phyloP scores from a whole-genome alignment of 1,139 yeast species.

The Tardiomyces digboiensis region DNA sequence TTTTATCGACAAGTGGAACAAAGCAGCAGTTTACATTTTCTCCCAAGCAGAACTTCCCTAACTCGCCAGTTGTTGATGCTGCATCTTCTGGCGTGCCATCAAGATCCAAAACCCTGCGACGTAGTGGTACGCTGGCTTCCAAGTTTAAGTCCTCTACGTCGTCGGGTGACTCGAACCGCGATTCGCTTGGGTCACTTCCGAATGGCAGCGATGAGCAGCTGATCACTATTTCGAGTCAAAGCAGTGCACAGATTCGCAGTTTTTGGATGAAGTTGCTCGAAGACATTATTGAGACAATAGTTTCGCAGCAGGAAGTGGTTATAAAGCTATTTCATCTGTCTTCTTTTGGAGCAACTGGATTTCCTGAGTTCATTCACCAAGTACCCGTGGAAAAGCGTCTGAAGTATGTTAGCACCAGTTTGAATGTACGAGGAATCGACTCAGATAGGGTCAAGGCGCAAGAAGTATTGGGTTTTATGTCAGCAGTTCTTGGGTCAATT shows the following conservation, averaged over 20 bases:
- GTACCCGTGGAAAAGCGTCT: constrained; percentile 27
- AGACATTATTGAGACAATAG: constrained; percentile 22
- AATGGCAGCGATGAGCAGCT: neutral
- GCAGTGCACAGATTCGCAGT: neutral
- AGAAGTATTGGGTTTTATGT: constrained; percentile 43
- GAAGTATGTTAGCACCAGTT: constrained; percentile 12
- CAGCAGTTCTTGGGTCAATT: constrained; percentile 45
- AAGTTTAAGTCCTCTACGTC: neutral
- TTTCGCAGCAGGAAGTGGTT: constrained; percentile 57
- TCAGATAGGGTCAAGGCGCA: constrained; percentile 46
- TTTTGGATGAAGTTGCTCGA: constrained; percentile 4
- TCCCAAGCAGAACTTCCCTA: neutral
- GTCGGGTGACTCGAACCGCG: neutral
- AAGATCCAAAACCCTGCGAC: neutral
- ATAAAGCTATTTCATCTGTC: constrained; percentile 60
- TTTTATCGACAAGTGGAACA: no score
- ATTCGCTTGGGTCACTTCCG: neutral
- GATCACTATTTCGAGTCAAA: neutral
- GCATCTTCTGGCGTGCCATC: neutral
- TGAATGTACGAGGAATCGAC: constrained; percentile 32
- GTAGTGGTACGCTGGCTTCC: neutral
- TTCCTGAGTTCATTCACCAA: constrained; percentile 37
- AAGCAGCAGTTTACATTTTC: neutral
- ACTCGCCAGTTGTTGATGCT: neutral
- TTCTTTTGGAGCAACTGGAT: constrained; percentile 36